A percentile compares a stretch with the other conserved stretches of the same genome.
phyloP scores from a whole-genome alignment of 192 early-diverging fungal species.

The Lunasporangiospora selenospora region DNA sequence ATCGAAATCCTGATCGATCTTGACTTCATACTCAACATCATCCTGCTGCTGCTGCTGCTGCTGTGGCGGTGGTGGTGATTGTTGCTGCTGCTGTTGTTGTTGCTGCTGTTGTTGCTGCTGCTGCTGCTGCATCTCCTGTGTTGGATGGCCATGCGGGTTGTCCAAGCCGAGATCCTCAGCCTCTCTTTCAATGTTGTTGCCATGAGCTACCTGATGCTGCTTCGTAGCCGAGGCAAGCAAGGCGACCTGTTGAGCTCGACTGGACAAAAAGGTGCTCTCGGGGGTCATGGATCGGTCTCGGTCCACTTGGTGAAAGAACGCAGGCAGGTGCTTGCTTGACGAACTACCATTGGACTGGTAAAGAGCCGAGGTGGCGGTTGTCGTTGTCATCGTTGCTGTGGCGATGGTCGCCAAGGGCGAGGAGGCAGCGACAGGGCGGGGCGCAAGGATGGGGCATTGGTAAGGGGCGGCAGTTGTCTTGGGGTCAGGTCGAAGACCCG shows the following conservation, averaged over 20 bases:
- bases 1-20: constrained; percentile 52
- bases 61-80: too few relatives aligned
- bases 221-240: background rate
- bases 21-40: constrained; percentile 55
- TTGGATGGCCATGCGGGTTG: constrained; percentile 1
- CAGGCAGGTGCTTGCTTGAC: constrained; percentile 44
- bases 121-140: background rate
- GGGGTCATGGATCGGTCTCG: constrained; percentile 44
- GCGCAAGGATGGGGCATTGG: constrained; percentile 28
- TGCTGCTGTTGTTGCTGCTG: background rate
- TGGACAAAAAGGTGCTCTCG: constrained; percentile 24
- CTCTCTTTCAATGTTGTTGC: too few relatives aligned
- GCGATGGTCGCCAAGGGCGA: background rate
- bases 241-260: constrained; percentile 1
- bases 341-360: constrained; percentile 25
- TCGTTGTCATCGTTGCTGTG: background rate
- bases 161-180: background rate
- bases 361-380: constrained; percentile 5
- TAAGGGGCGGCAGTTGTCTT: constrained; percentile 1
- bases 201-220: too few relatives aligned
- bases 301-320: constrained; percentile 37
- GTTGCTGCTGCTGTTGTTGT: too few relatives aligned
- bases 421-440: constrained; percentile 27
- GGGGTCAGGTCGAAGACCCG: constrained; percentile 14
- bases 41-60: background rate